phyloP scores from a whole-genome alignment of 192 early-diverging fungal species.

The Rhizophagus sp. region DNA sequence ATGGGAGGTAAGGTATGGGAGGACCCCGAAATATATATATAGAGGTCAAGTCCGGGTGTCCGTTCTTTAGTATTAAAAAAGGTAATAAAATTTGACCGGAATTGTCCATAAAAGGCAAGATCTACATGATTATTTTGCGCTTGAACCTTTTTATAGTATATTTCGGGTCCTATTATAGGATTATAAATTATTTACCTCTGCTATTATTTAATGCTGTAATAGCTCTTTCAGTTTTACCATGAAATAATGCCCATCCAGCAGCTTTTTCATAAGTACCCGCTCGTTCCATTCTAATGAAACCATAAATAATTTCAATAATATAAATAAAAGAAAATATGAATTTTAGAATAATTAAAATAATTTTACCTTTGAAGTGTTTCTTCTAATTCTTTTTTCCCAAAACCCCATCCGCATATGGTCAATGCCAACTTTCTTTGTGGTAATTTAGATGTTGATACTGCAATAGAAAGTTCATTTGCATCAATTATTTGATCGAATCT shows the following conservation, averaged over 20 bases:
- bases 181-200: slow-evolving; percentile 33
- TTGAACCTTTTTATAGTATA: too few relatives aligned
- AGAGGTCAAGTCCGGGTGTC: too few relatives aligned
- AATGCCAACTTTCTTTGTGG: slow-evolving; percentile 51
- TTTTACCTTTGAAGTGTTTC: slow-evolving; percentile 44
- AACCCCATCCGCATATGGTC: slow-evolving; percentile 52
- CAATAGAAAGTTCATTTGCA: slow-evolving; percentile 43
- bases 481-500: slow-evolving; percentile 32
- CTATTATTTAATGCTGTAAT: slow-evolving; percentile 63
- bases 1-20: too few relatives aligned
- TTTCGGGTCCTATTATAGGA: too few relatives aligned
- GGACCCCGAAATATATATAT: too few relatives aligned
- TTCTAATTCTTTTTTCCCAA: slow-evolving; percentile 50
- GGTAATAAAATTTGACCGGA: too few relatives aligned
- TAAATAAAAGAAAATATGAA: not conserved
- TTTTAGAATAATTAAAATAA: not conserved
- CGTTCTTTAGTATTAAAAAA: too few relatives aligned
- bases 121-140: too few relatives aligned
- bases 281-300: slow-evolving; percentile 60
- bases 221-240: slow-evolving; percentile 73
- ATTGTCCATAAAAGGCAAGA: too few relatives aligned
- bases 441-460: slow-evolving; percentile 45
- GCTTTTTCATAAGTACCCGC: slow-evolving; percentile 77
- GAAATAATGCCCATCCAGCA: slow-evolving; percentile 86
- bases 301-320: slow-evolving; percentile 1